Conservation (phyloP, 2,329 filamentous ascomycete species). For the Stagonosporopsis cucurbitacearum region DNA sequence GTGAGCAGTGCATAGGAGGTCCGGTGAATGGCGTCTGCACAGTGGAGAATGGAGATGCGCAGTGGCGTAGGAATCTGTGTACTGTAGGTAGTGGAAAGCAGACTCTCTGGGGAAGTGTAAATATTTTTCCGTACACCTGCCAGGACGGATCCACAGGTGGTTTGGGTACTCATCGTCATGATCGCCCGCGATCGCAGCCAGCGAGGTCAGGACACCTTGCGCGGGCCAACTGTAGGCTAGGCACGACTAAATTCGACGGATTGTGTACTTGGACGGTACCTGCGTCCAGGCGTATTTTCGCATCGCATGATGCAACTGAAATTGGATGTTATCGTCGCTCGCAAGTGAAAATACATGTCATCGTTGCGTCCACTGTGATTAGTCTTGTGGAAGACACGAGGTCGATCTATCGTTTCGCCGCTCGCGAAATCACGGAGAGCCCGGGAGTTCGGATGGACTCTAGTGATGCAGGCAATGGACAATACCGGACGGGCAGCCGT, state of each 20-base stretch:
- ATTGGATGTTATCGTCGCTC: slow-evolving; percentile 11
- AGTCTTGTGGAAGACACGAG: slow-evolving; percentile 16
- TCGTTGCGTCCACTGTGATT: slow-evolving; percentile 14
- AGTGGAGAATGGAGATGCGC: slow-evolving; percentile 4
- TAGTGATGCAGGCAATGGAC: slow-evolving; percentile 11
- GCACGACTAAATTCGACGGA: background rate
- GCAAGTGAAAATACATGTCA: slow-evolving; percentile 7
- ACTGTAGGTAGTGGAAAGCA: background rate
- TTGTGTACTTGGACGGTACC: background rate
- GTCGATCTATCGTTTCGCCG: slow-evolving; percentile 22
- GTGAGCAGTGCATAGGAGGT: slow-evolving; percentile 22
- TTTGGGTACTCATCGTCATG: slow-evolving; percentile 18
- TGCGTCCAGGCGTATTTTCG: slow-evolving; percentile 4
- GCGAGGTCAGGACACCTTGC: slow-evolving; percentile 14
- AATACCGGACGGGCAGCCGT: slow-evolving; percentile 14
- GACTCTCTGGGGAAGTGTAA: slow-evolving; percentile 4
- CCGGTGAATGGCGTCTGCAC: slow-evolving; percentile 12
- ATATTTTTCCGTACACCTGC: slow-evolving; percentile 3
- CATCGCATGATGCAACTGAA: slow-evolving; percentile 11
- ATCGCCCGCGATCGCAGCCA: slow-evolving; percentile 14
- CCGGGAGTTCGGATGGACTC: slow-evolving; percentile 14
- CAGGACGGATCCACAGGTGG: slow-evolving; percentile 12
- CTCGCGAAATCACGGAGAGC: slow-evolving; percentile 20
- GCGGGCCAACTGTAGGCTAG: slow-evolving; percentile 8
- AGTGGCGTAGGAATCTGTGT: background rate